phyloP scores from a whole-genome alignment of 345 rosid genomes.

The Euclidium syriacum region DNA sequence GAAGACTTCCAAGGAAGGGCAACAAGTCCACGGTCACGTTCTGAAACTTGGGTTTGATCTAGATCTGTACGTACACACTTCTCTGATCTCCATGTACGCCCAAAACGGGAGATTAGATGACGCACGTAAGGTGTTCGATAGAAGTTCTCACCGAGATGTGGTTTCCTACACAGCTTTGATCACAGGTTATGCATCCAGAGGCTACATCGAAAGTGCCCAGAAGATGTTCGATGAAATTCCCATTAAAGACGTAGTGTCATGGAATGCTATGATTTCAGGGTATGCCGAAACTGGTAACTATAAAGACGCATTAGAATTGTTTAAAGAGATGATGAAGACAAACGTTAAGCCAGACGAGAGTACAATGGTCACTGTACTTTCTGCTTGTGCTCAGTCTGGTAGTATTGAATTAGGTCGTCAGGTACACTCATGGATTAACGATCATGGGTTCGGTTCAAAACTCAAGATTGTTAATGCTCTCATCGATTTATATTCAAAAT shows the following conservation, averaged over 20 bases:
- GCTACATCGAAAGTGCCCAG: slow-evolving; percentile 36
- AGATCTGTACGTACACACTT: slow-evolving; percentile 58
- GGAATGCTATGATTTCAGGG: slow-evolving; percentile 34
- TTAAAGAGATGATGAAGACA: slow-evolving; percentile 43
- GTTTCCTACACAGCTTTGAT: slow-evolving; percentile 67
- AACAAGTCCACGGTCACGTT: slow-evolving; percentile 53
- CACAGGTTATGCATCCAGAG: slow-evolving; percentile 35
- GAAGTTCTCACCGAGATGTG: slow-evolving; percentile 43
- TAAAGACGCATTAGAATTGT: slow-evolving; percentile 49
- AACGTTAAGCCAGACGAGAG: slow-evolving; percentile 48
- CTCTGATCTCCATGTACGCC: slow-evolving; percentile 61
- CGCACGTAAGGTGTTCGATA: slow-evolving; percentile 50
- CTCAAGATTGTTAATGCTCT: slow-evolving; percentile 49
- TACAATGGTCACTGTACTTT: slow-evolving; percentile 56
- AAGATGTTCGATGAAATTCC: slow-evolving; percentile 62
- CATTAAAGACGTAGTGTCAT: slow-evolving; percentile 32
- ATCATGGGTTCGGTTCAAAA: slow-evolving; percentile 38
- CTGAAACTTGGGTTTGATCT: slow-evolving; percentile 49
- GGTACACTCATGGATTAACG: slow-evolving; percentile 45
- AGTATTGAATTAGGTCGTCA: slow-evolving; percentile 45
- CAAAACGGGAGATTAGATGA: slow-evolving; percentile 18
- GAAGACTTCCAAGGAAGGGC: slow-evolving; percentile 37
- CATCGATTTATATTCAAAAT: slow-evolving; percentile 65
- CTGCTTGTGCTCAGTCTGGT: slow-evolving; percentile 63
- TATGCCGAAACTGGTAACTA: slow-evolving; percentile 38